phyloP scores from a whole-genome alignment of 2,329 filamentous ascomycete genomes.

The Colletotrichum chrysophilum region DNA sequence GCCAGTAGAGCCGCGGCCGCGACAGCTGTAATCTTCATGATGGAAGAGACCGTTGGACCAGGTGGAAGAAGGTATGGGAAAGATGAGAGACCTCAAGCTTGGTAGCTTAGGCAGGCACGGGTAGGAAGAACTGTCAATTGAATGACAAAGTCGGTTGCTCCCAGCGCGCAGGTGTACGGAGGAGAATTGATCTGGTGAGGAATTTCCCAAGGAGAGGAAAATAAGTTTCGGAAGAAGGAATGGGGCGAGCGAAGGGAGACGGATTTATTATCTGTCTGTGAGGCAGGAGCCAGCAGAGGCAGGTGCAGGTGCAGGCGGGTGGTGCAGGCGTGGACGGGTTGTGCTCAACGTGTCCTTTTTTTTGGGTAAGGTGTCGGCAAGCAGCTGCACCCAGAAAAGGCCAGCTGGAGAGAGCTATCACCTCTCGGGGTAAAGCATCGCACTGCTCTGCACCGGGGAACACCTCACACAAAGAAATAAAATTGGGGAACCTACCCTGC shows the following conservation, averaged over 20 bases:
- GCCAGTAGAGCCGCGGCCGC: conserved; percentile 78
- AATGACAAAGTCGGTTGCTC: conserved; percentile 14
- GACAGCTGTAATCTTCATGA: conserved; percentile 85
- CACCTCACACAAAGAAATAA: background rate
- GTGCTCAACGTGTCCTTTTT: conserved; percentile 27
- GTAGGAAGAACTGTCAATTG: conserved; percentile 14
- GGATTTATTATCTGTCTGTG: conserved; percentile 22
- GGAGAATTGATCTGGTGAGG: background rate
- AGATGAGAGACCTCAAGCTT: background rate
- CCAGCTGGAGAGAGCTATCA: conserved; percentile 17
- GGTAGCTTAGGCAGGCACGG: conserved; percentile 5
- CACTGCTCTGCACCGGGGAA: background rate
- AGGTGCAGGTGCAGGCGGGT: background rate
- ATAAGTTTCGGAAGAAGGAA: conserved; percentile 20
- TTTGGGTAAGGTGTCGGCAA: conserved; percentile 8
- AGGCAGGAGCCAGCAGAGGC: background rate
- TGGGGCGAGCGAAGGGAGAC: conserved; percentile 17
- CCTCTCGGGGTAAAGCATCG: background rate
- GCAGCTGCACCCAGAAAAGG: conserved; percentile 2
- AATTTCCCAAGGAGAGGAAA: conserved; percentile 19
- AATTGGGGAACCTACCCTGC: background rate
- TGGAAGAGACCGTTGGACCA: conserved; percentile 34
- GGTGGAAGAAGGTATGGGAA: background rate
- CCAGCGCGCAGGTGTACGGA: conserved; percentile 8
- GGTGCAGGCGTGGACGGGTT: background rate